A percentile compares a stretch with the other conserved stretches of the same genome.
These are phyloP conservation scores for Penicillium janthinellum DNA, from an alignment of 2,329 filamentous ascomycete species.

Conservation along the genomic window DNA sequence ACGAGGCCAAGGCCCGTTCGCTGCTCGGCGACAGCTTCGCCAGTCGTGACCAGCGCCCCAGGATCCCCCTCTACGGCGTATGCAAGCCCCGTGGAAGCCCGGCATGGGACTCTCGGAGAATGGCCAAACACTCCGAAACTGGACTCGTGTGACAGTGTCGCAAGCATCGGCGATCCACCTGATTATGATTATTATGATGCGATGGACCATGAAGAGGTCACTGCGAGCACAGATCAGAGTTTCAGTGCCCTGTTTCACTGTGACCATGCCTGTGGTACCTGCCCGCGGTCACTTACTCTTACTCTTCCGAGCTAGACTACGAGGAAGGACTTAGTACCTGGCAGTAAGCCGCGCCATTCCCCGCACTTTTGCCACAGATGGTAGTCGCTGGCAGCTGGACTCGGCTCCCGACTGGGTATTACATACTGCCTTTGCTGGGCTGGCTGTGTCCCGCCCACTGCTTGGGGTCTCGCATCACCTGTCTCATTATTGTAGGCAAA, in stretches of 20 bases:
- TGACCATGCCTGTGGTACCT: background rate
- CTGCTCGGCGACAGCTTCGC: background rate
- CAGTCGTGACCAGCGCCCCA: background rate
- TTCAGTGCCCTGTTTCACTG: background rate
- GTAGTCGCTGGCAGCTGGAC: background rate
- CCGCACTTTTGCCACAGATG: background rate
- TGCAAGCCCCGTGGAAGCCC: background rate
- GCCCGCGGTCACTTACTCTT: too few species aligned
- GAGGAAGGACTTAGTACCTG: background rate
- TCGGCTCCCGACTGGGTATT: background rate
- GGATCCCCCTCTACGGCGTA: background rate
- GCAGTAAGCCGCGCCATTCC: background rate
- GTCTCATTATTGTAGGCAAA: background rate
- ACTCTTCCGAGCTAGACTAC: too few species aligned
- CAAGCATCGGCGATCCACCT: background rate
- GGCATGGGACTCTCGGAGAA: background rate
- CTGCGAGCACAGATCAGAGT: background rate
- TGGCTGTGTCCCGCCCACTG: background rate
- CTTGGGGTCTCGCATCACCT: background rate
- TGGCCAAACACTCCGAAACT: background rate
- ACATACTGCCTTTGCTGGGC: too few species aligned
- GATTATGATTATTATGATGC: background rate
- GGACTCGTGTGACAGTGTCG: background rate
- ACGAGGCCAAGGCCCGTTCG: background rate
- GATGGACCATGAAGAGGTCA: background rate